Evolutionary conservation across 2,329 filamentous ascomycete species (phyloP).

Genomic region (Cercospora canescens): DNA sequence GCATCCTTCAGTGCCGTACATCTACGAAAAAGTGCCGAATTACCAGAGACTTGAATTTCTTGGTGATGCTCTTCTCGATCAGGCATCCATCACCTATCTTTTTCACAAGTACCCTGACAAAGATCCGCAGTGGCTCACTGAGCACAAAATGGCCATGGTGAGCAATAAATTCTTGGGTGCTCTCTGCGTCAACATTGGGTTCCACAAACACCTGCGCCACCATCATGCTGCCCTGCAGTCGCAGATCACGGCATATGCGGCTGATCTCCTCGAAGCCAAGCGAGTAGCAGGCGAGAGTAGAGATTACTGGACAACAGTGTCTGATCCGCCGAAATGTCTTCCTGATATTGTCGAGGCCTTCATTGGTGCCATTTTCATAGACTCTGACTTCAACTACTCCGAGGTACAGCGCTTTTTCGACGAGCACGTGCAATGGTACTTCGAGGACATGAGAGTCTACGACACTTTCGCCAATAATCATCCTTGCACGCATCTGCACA

Average conservation of each 20-base stretch:
- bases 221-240: conserved; percentile 52
- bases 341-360: conserved; percentile 89
- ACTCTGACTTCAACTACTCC: conserved; percentile 75
- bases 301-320: conserved; percentile 69
- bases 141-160: conserved; percentile 99
- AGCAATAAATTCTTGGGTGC: conserved; percentile 91
- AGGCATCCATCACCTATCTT: conserved; percentile 79
- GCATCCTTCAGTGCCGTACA: conserved; percentile 77
- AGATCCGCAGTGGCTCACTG: conserved; percentile 94
- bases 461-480: conserved; percentile 86
- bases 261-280: conserved; percentile 58
- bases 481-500: conserved; percentile 68
- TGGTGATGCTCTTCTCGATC: conserved; percentile 84
- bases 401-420: conserved; percentile 77
- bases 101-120: conserved; percentile 74
- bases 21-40: conserved; percentile 76
- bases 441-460: conserved; percentile 82
- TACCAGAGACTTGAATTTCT: conserved; percentile 93
- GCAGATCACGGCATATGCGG: conserved; percentile 56
- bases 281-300: conserved; percentile 50
- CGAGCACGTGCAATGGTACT: conserved; percentile 72
- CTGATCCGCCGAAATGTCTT: conserved; percentile 71
- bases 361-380: conserved; percentile 87
- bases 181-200: conserved; percentile 73
- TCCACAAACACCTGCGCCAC: conserved; percentile 70